Evolutionary conservation across 108 stramenopile species (phyloP).

Genomic region (Cyclostephanos tholiformis): DNA sequence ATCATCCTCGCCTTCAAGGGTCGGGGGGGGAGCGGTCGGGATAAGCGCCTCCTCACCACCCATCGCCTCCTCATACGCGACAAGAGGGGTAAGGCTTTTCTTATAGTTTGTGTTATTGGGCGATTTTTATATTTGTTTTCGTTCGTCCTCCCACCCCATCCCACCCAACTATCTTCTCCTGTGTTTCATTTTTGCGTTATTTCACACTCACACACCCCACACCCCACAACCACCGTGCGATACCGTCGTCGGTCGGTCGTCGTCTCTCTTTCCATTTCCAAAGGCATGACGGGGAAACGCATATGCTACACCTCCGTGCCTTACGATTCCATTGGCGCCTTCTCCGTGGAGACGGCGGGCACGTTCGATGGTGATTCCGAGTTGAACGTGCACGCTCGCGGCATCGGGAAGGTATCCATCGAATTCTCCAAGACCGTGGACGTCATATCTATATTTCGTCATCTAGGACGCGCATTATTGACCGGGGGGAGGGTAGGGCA

Average conservation of each 20-base stretch:
- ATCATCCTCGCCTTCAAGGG: slow-evolving; percentile 64
- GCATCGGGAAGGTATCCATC: slow-evolving; percentile 37
- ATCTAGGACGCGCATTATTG: slow-evolving; percentile 38
- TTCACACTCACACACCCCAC: too few relatives aligned
- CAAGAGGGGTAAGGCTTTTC: slow-evolving; percentile 35
- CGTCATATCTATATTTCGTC: slow-evolving; percentile 44
- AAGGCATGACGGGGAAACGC: slow-evolving; percentile 54
- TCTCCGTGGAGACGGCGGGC: slow-evolving; percentile 56
- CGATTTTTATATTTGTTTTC: not conserved
- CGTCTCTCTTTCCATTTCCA: too few relatives aligned
- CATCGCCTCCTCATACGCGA: slow-evolving; percentile 59
- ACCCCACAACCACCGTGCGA: too few relatives aligned
- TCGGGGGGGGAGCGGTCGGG: slow-evolving; percentile 61
- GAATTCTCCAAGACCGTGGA: slow-evolving; percentile 49
- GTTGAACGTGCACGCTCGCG: slow-evolving; percentile 39
- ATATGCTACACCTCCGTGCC: slow-evolving; percentile 53
- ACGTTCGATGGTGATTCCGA: slow-evolving; percentile 44
- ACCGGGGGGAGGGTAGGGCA: slow-evolving; percentile 36
- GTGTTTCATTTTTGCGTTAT: too few relatives aligned
- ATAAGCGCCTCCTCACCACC: slow-evolving; percentile 56
- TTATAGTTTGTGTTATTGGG: not conserved
- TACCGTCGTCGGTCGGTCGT: too few relatives aligned
- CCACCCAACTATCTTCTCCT: too few relatives aligned
- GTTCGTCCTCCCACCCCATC: not conserved
- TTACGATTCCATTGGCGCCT: slow-evolving; percentile 46